These are phyloP conservation scores for Cryptosporidium xiaoi DNA, from an alignment of 169 alveolate genomes.

Conservation along the genomic window DNA sequence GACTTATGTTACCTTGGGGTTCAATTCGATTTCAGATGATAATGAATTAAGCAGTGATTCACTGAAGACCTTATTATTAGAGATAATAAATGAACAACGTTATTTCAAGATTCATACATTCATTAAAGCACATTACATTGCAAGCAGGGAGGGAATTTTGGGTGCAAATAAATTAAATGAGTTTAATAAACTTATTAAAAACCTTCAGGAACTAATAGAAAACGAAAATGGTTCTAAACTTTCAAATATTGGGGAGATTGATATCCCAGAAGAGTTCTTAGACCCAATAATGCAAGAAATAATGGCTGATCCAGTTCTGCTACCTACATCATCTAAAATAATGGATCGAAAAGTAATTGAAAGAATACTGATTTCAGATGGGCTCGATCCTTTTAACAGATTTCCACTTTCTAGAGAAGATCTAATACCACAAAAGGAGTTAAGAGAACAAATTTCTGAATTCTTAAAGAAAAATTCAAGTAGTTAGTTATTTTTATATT, in stretches of 20 bases:
- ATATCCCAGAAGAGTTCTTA: conserved; percentile 90
- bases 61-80: conserved; percentile 54
- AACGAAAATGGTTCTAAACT: conserved; percentile 67
- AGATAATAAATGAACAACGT: conserved; percentile 81
- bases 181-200: conserved; percentile 74
- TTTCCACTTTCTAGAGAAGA: conserved; percentile 88
- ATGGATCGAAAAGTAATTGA: conserved; percentile 92
- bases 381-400: conserved; percentile 93
- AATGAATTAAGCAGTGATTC: conserved; percentile 47
- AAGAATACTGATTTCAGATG: conserved; percentile 90
- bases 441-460: conserved; percentile 83
- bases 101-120: conserved; percentile 83
- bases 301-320: conserved; percentile 92
- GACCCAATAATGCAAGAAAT: conserved; percentile 92
- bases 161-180: conserved; percentile 36
- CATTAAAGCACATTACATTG: conserved; percentile 82
- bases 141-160: conserved; percentile 82
- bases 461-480: conserved; percentile 74
- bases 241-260: conserved; percentile 77
- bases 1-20: conserved; percentile 79
- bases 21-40: conserved; percentile 25
- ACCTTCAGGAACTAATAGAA: conserved; percentile 60
- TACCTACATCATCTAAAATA: conserved; percentile 89
- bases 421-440: conserved; percentile 88
- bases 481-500: too few relatives aligned